Evolutionary conservation across 192 early-diverging fungal genomes (phyloP), one percentile per base, ranked within the genome.

Genomic region (Rhizophlyctis rosea): DNA sequence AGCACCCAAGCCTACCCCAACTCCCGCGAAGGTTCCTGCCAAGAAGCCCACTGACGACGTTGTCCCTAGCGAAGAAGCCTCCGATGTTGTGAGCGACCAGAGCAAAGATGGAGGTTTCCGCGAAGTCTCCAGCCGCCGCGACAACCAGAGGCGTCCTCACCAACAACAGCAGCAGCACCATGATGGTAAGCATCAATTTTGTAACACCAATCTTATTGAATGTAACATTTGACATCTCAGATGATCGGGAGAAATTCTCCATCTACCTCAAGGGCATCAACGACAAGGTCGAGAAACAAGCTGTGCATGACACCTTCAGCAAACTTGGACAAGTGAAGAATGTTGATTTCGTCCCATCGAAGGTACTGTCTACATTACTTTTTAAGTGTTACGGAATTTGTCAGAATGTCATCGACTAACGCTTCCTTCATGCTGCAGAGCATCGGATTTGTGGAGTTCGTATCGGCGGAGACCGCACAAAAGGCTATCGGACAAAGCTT

Each of bases 371-470:
- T 31, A 16, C 11, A 25, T 13, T 13, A 13, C 25, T 13, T 13
- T 31, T 24, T 9, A 7, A 52, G 11, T n/a, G 18, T 52, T 52
- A 7, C 50, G 9, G 11, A 47, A 59, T 14, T 23, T 33, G 49
- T 7, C 32, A 14, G 32, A 27, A 3, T 28, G 54, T 25, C 32
- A 3, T 33, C 4, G 13, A 56, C 11, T 9, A 31, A 25, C 11
- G 29, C 5, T 62, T 56, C 4, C 18, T 18, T 33, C 28, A 25
- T 56, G 13, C 16, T 36, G 36, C 61, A 74, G 73, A 59, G 57
- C 7, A 71, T 80, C 32, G 87, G 83, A 1, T 86, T 89, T 68
- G 83, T 90, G 27, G 88, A 92, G 62, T 93, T 91, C 68, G 68
- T 70, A 32, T 74, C 79, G 13, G 71, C 69, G 28, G 87, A 80